Conservation (phyloP, 441 rosid species). For the Bruguiera hainesii region DNA sequence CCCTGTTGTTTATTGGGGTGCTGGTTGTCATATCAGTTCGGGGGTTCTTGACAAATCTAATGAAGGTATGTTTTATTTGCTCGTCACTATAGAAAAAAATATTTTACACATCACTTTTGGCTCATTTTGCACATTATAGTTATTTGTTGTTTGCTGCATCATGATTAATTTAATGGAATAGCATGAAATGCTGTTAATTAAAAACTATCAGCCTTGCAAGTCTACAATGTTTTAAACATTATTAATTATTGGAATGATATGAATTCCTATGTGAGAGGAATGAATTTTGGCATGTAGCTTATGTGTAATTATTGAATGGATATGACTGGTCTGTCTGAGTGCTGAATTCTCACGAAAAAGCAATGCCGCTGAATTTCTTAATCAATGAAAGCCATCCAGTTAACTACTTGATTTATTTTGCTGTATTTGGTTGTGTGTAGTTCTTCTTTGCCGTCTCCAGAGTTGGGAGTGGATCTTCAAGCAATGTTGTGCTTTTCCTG, state of each 20-base stretch:
- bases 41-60: constrained; percentile 89
- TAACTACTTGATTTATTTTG: neutral
- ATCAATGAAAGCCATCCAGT: too few relatives aligned
- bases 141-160: neutral
- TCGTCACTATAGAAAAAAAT: too few relatives aligned
- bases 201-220: neutral
- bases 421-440: constrained; percentile 44
- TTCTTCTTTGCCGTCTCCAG: constrained; percentile 99
- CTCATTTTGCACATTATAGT: constrained; percentile 4
- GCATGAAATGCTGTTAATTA: neutral
- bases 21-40: constrained; percentile 94
- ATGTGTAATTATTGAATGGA: neutral
- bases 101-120: neutral
- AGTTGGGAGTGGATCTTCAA: constrained; percentile 98
- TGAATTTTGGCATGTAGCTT: constrained; percentile 8
- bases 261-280: constrained; percentile 5
- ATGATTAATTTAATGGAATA: neutral
- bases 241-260: neutral
- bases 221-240: neutral
- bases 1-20: constrained; percentile 91
- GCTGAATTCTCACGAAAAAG: neutral
- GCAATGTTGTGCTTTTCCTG: constrained; percentile 94
- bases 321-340: neutral
- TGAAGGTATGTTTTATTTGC: constrained; percentile 63
- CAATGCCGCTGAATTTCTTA: constrained; percentile 3